Percentiles rank a stretch among this genome's conserved stretches.
phyloP scores from a whole-genome alignment of 2,329 filamentous ascomycete genomes.

The Clonostachys solani region DNA sequence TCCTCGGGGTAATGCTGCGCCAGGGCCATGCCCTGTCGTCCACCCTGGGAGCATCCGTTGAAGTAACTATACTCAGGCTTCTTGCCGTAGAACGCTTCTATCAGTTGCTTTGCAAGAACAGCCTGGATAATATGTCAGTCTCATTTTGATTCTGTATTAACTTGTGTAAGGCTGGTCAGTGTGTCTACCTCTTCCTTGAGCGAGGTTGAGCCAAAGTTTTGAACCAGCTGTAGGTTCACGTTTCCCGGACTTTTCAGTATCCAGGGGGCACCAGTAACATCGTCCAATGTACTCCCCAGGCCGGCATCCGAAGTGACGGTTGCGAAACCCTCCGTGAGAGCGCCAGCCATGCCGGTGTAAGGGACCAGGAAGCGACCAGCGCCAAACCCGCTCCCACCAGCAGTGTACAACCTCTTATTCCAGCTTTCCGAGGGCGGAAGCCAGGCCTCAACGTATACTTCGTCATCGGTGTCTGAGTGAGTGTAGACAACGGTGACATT shows the following conservation, averaged over 20 bases:
- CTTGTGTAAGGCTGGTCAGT: background rate
- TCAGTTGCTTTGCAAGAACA: slow-evolving; percentile 33
- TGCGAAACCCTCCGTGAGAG: slow-evolving; percentile 8
- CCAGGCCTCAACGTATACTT: slow-evolving; percentile 9
- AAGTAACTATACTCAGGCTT: slow-evolving; percentile 38
- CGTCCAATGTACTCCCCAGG: too few species aligned
- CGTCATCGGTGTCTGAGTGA: slow-evolving; percentile 2
- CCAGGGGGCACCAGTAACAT: background rate
- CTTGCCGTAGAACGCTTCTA: slow-evolving; percentile 33
- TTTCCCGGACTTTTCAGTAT: slow-evolving; percentile 9
- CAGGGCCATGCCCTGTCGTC: slow-evolving; percentile 47
- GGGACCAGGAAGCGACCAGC: slow-evolving; percentile 9
- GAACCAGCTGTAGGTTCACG: slow-evolving; percentile 11
- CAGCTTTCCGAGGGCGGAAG: slow-evolving; percentile 13
- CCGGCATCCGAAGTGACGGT: slow-evolving; percentile 9
- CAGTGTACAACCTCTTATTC: slow-evolving; percentile 19
- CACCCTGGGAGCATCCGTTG: slow-evolving; percentile 48
- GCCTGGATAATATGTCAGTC: slow-evolving; percentile 11
- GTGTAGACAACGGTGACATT: slow-evolving; percentile 9
- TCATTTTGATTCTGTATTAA: too few species aligned
- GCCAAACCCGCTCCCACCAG: slow-evolving; percentile 21
- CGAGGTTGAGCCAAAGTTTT: slow-evolving; percentile 14
- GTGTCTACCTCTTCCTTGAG: slow-evolving; percentile 15
- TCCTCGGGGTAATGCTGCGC: slow-evolving; percentile 46
- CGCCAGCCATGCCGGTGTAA: slow-evolving; percentile 5